These are phyloP conservation scores for Crucihimalaya himalaica DNA, from an alignment of 345 rosid genomes.

Conservation along the genomic window DNA sequence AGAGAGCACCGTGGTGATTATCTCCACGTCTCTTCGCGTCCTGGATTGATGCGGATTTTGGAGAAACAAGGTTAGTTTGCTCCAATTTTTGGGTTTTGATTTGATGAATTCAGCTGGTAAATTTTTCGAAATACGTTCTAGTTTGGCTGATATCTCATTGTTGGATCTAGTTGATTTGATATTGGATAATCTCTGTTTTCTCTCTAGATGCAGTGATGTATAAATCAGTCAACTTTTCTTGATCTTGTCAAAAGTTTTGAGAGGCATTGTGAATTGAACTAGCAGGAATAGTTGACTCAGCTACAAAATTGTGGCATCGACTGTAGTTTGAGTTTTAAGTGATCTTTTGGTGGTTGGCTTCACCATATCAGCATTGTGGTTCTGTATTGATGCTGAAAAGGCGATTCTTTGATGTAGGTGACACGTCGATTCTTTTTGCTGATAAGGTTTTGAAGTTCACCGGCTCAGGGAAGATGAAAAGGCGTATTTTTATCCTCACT, in stretches of 20 bases:
- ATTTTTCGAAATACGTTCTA: neutral
- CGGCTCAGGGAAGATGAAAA: constrained; percentile 83
- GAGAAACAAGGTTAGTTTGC: constrained; percentile 70
- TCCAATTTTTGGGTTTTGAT: neutral
- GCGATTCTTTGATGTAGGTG: constrained; percentile 51
- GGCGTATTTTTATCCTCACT: constrained; percentile 67
- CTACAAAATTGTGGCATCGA: neutral
- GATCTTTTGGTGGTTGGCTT: neutral
- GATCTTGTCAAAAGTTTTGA: neutral
- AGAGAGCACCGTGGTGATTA: constrained; percentile 84
- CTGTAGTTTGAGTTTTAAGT: neutral
- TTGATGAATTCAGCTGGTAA: neutral
- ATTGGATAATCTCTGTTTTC: neutral
- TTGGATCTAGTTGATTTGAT: constrained; percentile 17
- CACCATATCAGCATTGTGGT: neutral
- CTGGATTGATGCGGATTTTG: constrained; percentile 69
- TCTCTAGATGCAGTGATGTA: neutral
- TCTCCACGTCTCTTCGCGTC: constrained; percentile 71
- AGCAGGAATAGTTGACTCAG: neutral
- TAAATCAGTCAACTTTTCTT: neutral
- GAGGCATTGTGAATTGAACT: neutral
- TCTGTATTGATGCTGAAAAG: neutral
- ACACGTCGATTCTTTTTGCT: constrained; percentile 70
- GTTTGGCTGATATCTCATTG: neutral
- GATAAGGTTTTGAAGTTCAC: constrained; percentile 93